These are phyloP conservation scores for Exophiala spinifera DNA, from an alignment of 2,329 filamentous ascomycete species.

Conservation along the genomic window DNA sequence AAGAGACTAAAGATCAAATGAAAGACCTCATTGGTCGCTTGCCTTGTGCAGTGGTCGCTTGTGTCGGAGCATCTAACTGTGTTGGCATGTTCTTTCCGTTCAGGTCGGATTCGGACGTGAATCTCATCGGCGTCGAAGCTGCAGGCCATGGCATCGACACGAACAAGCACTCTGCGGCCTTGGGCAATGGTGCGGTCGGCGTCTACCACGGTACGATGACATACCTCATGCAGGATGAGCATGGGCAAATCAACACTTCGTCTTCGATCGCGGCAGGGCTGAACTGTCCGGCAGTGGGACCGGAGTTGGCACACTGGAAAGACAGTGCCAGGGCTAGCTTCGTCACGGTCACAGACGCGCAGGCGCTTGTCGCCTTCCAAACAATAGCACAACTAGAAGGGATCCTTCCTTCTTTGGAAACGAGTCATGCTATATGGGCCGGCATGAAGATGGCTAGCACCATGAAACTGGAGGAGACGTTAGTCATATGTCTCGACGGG, in stretches of 20 bases:
- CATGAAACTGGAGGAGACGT: slow-evolving; percentile 76
- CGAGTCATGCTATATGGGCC: slow-evolving; percentile 86
- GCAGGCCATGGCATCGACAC: slow-evolving; percentile 91
- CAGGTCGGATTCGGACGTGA: slow-evolving; percentile 76
- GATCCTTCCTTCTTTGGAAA: slow-evolving; percentile 94
- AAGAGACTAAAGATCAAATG: slow-evolving; percentile 93
- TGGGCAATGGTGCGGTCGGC: slow-evolving; percentile 81
- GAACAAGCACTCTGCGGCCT: slow-evolving; percentile 77
- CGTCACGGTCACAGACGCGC: slow-evolving; percentile 83
- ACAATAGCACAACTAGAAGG: slow-evolving; percentile 87
- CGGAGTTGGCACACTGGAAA: slow-evolving; percentile 90
- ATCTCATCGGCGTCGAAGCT: slow-evolving; percentile 89
- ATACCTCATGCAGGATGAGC: slow-evolving; percentile 86
- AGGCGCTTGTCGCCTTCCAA: slow-evolving; percentile 85
- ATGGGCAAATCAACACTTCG: slow-evolving; percentile 91
- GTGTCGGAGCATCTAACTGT: slow-evolving; percentile 92
- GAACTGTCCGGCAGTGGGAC: slow-evolving; percentile 95
- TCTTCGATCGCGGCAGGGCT: slow-evolving; percentile 95
- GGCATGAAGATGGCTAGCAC: slow-evolving; percentile 88
- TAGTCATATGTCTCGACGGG: slow-evolving; percentile 91
- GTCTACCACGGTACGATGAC: slow-evolving; percentile 95
- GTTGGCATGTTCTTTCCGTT: slow-evolving; percentile 99
- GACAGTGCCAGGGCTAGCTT: slow-evolving; percentile 82
- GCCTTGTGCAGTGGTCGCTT: slow-evolving; percentile 92
- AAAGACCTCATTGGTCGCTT: slow-evolving; percentile 77